A percentile compares a stretch with the other conserved stretches of the same genome.
These are phyloP conservation scores for Gossypium rotundifolium DNA, from an alignment of 345 rosid genomes.

Conservation along the genomic window DNA sequence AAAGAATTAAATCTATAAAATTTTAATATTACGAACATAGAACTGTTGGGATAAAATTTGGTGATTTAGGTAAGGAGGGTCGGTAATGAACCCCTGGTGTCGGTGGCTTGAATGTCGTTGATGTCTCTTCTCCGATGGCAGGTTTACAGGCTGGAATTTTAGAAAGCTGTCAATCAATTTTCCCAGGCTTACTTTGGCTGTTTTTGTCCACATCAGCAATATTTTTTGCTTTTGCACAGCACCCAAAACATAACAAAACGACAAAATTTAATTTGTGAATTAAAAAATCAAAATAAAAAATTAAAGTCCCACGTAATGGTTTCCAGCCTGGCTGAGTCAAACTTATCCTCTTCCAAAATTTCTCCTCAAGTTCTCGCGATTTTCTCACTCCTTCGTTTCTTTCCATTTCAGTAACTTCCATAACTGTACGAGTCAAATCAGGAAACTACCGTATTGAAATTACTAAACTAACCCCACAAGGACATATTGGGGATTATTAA, in stretches of 20 bases:
- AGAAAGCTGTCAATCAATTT: conserved; percentile 20
- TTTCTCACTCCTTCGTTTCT: not conserved
- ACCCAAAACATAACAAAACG: not conserved
- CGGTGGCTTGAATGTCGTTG: conserved; percentile 10
- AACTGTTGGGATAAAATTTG: no score
- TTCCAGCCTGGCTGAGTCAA: conserved; percentile 41
- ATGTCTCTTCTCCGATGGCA: conserved; percentile 14
- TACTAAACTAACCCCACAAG: not conserved
- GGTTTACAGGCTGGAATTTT: conserved; percentile 34
- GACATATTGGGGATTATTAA: conserved; percentile 1
- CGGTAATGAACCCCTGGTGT: not conserved
- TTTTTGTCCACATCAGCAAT: conserved; percentile 23
- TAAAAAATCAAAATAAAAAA: no score
- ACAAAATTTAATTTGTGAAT: not conserved
- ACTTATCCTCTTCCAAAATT: conserved; percentile 3
- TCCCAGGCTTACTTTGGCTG: conserved; percentile 18
- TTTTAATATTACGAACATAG: no score
- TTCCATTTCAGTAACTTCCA: conserved; percentile 16
- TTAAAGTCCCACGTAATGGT: conserved; percentile 11
- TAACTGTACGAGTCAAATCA: conserved; percentile 13
- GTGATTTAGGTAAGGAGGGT: not conserved
- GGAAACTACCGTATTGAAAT: conserved; percentile 9
- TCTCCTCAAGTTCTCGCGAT: conserved; percentile 13
- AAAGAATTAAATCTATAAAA: no score
- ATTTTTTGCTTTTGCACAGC: not conserved